Conservation (phyloP, 306 rosid genomes). For the Pterocarpus macrocarpus region DNA sequence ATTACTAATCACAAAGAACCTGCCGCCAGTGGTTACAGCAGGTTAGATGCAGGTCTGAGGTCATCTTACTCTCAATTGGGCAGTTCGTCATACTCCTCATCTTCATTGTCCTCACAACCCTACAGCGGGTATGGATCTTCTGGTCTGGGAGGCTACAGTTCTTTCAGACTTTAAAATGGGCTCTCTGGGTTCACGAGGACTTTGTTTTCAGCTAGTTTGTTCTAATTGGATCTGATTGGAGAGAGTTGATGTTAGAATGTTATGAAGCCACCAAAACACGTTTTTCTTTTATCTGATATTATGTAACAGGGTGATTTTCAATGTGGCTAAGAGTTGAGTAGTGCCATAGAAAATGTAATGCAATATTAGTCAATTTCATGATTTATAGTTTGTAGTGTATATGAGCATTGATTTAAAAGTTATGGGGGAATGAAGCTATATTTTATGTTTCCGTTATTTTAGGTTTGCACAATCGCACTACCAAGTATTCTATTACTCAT, state of each 20-base stretch:
- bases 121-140: conserved; percentile 83
- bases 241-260: conserved; percentile 44
- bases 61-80: conserved; percentile 78
- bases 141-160: conserved; percentile 80
- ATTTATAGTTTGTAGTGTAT: conserved; percentile 46
- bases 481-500: background rate
- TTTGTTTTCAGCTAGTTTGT: conserved; percentile 44
- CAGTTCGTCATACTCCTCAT: conserved; percentile 64
- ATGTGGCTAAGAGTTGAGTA: conserved; percentile 48
- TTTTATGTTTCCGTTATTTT: background rate
- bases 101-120: conserved; percentile 76
- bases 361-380: conserved; percentile 50
- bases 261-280: conserved; percentile 48
- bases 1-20: conserved; percentile 75
- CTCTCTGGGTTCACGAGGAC: conserved; percentile 44
- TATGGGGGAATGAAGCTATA: background rate
- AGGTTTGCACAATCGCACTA: background rate
- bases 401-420: conserved; percentile 36
- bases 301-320: conserved; percentile 45
- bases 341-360: conserved; percentile 57
- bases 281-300: conserved; percentile 31
- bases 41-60: conserved; percentile 75
- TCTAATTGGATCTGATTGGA: conserved; percentile 50
- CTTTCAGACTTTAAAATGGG: conserved; percentile 75
- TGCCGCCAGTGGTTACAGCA: conserved; percentile 65